Percentiles rank a stretch among this genome's conserved stretches.
phyloP scores from a whole-genome alignment of 225 moss, liverwort and hornwort genomes.

The Marchantia polymorpha region DNA sequence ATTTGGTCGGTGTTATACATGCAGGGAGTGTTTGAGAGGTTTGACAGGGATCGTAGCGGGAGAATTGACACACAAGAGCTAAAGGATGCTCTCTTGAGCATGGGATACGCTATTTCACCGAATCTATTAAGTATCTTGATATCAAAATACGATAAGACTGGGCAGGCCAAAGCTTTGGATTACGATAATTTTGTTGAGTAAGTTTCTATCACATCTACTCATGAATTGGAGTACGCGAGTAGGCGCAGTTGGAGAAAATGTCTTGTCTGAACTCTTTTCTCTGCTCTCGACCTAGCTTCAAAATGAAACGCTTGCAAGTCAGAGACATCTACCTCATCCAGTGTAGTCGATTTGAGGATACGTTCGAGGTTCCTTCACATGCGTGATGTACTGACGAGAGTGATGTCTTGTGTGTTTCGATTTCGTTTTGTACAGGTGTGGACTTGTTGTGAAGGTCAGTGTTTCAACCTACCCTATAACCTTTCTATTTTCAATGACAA shows the following conservation, averaged over 20 bases:
- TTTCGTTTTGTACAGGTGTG: slow-evolving; percentile 48
- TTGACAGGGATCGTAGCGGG: slow-evolving; percentile 82
- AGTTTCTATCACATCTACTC: slow-evolving; percentile 2
- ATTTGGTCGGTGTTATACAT: slow-evolving; percentile 8
- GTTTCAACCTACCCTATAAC: not conserved
- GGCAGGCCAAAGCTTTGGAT: slow-evolving; percentile 71
- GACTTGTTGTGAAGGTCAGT: slow-evolving; percentile 78
- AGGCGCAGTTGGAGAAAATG: not conserved
- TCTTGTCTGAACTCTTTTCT: not conserved
- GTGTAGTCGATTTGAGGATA: not conserved
- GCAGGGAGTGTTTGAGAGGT: slow-evolving; percentile 72
- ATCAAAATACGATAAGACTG: slow-evolving; percentile 78
- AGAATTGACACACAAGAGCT: slow-evolving; percentile 77
- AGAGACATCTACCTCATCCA: no score
- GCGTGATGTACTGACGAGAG: slow-evolving; percentile 5
- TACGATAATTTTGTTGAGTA: slow-evolving; percentile 93
- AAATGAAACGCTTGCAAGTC: no score
- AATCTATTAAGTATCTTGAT: slow-evolving; percentile 75
- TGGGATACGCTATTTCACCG: slow-evolving; percentile 68
- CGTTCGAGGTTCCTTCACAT: not conserved
- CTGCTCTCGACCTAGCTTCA: no score
- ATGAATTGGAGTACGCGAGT: not conserved
- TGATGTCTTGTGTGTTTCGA: not conserved
- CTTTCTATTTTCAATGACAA: not conserved
- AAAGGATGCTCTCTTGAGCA: slow-evolving; percentile 67